A percentile compares a stretch with the other conserved stretches of the same genome.
phyloP scores from a whole-genome alignment of 208 protist genomes.

The Trypanosoma avium region DNA sequence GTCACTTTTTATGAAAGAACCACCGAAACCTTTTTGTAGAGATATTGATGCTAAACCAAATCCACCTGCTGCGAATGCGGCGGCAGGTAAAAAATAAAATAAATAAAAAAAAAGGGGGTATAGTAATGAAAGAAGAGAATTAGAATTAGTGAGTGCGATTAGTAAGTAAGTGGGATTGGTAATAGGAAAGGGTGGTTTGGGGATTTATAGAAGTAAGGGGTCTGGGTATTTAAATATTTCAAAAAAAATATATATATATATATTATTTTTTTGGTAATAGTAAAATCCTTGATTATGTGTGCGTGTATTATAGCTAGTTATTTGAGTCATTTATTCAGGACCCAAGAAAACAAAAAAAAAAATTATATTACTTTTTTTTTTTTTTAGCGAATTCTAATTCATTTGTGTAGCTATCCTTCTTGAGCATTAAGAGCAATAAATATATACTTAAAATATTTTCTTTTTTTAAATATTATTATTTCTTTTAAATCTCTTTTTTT shows the following conservation, averaged over 20 bases:
- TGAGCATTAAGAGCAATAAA: too few relatives aligned
- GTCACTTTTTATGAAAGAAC: constrained; percentile 84
- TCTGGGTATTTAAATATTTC: too few relatives aligned
- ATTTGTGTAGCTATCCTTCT: too few relatives aligned
- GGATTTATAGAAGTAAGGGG: constrained; percentile 11
- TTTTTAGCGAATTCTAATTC: too few relatives aligned
- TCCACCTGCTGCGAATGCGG: constrained; percentile 35
- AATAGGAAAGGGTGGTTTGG: not conserved
- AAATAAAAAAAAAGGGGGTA: constrained; percentile 18
- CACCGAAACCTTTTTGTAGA: constrained; percentile 83
- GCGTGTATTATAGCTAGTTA: not conserved
- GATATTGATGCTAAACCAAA: constrained; percentile 62
- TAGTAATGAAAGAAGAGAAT: not conserved
- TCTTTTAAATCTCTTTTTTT: constrained; percentile 5
- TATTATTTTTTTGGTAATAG: not conserved
- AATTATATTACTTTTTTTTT: too few relatives aligned
- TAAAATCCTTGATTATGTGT: constrained; percentile 23
- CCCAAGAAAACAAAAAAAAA: too few relatives aligned
- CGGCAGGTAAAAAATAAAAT: constrained; percentile 56
- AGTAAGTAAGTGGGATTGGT: not conserved
- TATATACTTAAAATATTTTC: too few relatives aligned
- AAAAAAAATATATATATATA: constrained; percentile 8
- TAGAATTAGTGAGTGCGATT: not conserved
- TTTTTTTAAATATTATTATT: not conserved
- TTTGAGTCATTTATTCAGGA: not conserved